Evolutionary conservation across 495 filamentous ascomycete genomes (phyloP).

Genomic region (Xylaria scruposa): DNA sequence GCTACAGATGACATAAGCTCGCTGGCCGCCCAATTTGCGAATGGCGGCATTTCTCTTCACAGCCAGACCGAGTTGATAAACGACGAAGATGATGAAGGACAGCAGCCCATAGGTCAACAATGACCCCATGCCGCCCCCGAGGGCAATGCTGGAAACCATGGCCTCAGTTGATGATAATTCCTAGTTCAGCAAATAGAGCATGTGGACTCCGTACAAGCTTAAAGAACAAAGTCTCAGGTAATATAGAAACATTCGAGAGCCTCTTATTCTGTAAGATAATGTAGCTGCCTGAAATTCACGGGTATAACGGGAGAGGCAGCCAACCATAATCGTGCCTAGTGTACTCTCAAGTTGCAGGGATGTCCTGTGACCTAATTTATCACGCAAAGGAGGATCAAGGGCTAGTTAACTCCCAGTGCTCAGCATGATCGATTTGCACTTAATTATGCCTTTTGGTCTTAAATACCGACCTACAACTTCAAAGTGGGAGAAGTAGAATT

Average conservation of each 20-base stretch:
- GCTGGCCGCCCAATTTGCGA: conserved; percentile 15
- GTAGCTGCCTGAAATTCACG: conserved; percentile 9
- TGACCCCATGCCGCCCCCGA: neutral
- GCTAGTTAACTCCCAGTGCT: neutral
- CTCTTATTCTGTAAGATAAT: neutral
- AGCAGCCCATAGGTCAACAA: conserved; percentile 9
- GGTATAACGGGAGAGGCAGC: neutral
- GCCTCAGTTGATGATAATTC: neutral
- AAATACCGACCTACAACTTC: neutral
- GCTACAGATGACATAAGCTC: conserved; percentile 10
- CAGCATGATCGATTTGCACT: neutral
- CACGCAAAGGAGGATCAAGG: neutral
- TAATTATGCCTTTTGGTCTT: neutral
- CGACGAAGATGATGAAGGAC: neutral
- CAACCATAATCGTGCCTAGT: neutral
- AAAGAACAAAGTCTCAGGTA: neutral
- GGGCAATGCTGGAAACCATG: conserved; percentile 17
- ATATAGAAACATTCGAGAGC: neutral
- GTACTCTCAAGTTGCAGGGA: neutral
- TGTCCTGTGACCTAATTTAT: neutral
- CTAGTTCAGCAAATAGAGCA: neutral
- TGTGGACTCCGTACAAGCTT: neutral
- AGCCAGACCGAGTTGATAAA: conserved; percentile 5
- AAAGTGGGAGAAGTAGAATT: neutral
- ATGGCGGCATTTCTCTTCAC: conserved; percentile 18